Evolutionary conservation across 257 asterid genomes (phyloP), one percentile per base, ranked within the genome.

Genomic region (Capsicum baccatum): DNA sequence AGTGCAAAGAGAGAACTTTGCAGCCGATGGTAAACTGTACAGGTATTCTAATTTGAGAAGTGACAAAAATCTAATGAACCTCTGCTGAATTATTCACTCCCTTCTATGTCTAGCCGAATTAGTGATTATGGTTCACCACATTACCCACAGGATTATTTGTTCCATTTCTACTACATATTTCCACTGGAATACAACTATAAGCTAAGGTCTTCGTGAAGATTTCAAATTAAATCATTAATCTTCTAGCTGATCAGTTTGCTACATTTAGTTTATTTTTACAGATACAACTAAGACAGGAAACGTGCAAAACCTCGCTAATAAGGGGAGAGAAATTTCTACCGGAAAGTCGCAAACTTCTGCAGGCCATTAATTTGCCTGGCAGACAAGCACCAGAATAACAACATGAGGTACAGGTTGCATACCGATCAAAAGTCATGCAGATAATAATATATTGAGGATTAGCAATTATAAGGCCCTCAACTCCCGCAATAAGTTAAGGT

Each of bases 131-230:
- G 79, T 70, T 70, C 9, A 6, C 9, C 56, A 44, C 9, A 70
- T 9, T 9, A 48, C 79, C 79, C 35, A 70, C 12, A 8, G 79
- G 79, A 39, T 70, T 70, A 42, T 70, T 42, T 42, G 79, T 71
- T 44, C 58, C 9, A n/a, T 71, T n/a, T 48, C 35, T 70, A 70
- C 79, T n/a, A 57, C 39, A 44, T 47, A 71, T 2, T 17, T 71
- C 58, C 35, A 47, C 57, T 42, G 37, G 14, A 70, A 70, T 35
- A 70, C 8, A 70, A 70, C 16, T 70, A 21, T 44, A 70, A 71
- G 56, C n/a, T n/a, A 47, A 9, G 79, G 58, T 71, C 57, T 37
- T 71, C 44, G 79, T 5, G 37, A 71, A 71, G 37, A 37, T 57
- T 44, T 71, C 17, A 44, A 70, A 71, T 71, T 17, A 71, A 47